These are phyloP conservation scores for Collybiopsis luxurians DNA, from an alignment of 768 basidiomycete species.

Conservation along the genomic window DNA sequence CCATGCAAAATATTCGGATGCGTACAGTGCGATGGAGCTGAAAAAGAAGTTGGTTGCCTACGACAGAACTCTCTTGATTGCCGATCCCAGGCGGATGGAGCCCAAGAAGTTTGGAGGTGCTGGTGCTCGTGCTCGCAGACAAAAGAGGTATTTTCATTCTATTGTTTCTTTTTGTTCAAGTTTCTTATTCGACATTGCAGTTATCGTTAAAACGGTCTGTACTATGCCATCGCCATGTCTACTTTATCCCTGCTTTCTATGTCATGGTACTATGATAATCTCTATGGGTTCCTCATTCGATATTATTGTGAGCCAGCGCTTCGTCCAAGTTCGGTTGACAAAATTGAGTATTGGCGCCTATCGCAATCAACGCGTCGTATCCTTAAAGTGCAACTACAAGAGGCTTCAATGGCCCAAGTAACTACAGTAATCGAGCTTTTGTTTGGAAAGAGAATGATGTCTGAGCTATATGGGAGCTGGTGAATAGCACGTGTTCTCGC, in stretches of 20 bases:
- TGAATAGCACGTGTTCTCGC: background rate
- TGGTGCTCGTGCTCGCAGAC: conserved; percentile 97
- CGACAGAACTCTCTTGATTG: conserved; percentile 87
- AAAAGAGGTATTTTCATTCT: conserved; percentile 73
- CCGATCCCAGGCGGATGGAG: conserved; percentile 96
- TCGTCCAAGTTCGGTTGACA: too few species aligned
- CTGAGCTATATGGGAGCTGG: too few species aligned
- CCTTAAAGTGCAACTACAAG: too few species aligned
- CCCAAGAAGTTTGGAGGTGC: conserved; percentile 99
- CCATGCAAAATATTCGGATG: conserved; percentile 98
- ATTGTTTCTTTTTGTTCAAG: conserved; percentile 1
- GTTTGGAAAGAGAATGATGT: too few species aligned
- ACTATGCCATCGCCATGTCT: conserved; percentile 23
- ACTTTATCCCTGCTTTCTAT: conserved; percentile 1
- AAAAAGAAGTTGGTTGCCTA: conserved; percentile 98
- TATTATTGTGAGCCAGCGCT: too few species aligned
- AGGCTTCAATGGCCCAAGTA: too few species aligned
- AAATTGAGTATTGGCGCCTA: too few species aligned
- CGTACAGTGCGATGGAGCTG: conserved; percentile 93
- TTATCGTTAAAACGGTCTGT: conserved; percentile 69
- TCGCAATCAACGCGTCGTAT: too few species aligned
- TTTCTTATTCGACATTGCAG: conserved; percentile 39
- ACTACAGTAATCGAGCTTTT: too few species aligned
- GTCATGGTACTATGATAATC: conserved; percentile 12
- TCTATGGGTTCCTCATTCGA: background rate